Conservation (phyloP, 768 basidiomycete genomes). For the Cantharellus cinnabarinus region DNA sequence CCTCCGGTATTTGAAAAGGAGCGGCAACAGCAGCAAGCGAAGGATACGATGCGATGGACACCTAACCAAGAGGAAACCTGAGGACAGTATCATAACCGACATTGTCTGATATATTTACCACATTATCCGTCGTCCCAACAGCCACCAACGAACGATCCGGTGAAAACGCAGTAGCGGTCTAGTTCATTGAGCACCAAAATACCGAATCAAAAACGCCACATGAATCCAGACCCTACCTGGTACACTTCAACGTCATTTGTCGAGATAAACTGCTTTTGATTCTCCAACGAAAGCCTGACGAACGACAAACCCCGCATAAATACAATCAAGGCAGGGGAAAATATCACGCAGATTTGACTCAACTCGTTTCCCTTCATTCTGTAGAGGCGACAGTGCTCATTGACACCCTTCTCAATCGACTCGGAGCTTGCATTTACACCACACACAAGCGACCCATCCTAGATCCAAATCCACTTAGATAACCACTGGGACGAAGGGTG, state of each 20-base stretch:
- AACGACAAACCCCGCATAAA: neutral
- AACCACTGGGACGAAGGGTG: neutral
- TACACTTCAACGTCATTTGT: constrained; percentile 51
- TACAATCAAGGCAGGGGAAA: neutral
- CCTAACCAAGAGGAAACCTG: constrained; percentile 16
- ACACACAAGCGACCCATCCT: constrained; percentile 38
- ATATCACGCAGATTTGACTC: neutral
- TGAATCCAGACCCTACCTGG: constrained; percentile 33
- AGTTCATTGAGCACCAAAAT: constrained; percentile 4
- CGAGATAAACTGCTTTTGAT: constrained; percentile 39
- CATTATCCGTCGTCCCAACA: constrained; percentile 45
- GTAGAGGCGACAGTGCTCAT: constrained; percentile 73
- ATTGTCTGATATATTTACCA: constrained; percentile 22
- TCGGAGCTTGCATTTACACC: constrained; percentile 70
- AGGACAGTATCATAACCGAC: neutral
- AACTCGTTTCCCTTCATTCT: constrained; percentile 37
- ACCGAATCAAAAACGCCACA: neutral
- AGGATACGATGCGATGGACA: constrained; percentile 48
- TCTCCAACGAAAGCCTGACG: constrained; percentile 31
- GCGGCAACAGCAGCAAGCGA: constrained; percentile 26
- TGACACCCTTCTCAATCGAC: constrained; percentile 39
- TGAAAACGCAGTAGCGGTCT: constrained; percentile 83
- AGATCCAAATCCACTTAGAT: neutral
- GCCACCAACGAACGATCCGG: constrained; percentile 43
- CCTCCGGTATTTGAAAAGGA: constrained; percentile 33